phyloP scores from a whole-genome alignment of 2,329 filamentous ascomycete genomes.

The Cytospora piceae region DNA sequence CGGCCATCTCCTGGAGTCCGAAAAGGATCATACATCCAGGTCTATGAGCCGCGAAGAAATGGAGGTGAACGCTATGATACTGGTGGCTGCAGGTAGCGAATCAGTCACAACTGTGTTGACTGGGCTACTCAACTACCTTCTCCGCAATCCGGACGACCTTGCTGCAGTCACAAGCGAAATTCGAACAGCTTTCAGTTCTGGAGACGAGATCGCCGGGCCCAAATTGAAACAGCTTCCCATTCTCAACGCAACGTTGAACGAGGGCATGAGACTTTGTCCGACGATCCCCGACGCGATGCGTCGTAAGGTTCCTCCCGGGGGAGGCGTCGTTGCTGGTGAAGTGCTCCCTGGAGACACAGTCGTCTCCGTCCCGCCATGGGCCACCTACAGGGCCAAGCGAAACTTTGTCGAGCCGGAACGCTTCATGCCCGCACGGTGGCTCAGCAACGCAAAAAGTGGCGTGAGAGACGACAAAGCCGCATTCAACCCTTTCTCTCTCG shows the following conservation, averaged over 20 bases:
- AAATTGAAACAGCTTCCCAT: slow-evolving; percentile 15
- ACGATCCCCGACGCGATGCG: slow-evolving; percentile 21
- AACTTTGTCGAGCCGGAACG: slow-evolving; percentile 20
- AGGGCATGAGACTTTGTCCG: slow-evolving; percentile 19
- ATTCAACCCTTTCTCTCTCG: slow-evolving; percentile 17
- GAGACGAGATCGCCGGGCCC: slow-evolving; percentile 6
- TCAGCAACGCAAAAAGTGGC: slow-evolving; percentile 1
- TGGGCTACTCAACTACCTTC: slow-evolving; percentile 17
- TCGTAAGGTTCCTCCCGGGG: slow-evolving; percentile 1
- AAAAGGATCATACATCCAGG: not conserved
- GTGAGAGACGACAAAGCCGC: slow-evolving; percentile 9
- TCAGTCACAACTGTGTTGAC: slow-evolving; percentile 21
- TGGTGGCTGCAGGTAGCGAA: slow-evolving; percentile 23
- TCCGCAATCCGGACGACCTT: slow-evolving; percentile 15
- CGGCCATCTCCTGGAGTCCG: slow-evolving; percentile 14
- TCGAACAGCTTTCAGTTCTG: slow-evolving; percentile 5
- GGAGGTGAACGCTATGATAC: slow-evolving; percentile 20
- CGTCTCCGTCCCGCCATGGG: slow-evolving; percentile 18
- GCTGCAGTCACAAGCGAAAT: slow-evolving; percentile 15
- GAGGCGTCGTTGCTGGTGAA: slow-evolving; percentile 19
- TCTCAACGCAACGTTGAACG: slow-evolving; percentile 17
- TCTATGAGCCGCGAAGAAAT: slow-evolving; percentile 22
- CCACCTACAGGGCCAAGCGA: slow-evolving; percentile 15
- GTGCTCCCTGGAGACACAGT: slow-evolving; percentile 4
- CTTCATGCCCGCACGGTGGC: slow-evolving; percentile 18